These are phyloP conservation scores for Aspergillus vadensis DNA, from an alignment of 2,329 filamentous ascomycete species.

Conservation along the genomic window DNA sequence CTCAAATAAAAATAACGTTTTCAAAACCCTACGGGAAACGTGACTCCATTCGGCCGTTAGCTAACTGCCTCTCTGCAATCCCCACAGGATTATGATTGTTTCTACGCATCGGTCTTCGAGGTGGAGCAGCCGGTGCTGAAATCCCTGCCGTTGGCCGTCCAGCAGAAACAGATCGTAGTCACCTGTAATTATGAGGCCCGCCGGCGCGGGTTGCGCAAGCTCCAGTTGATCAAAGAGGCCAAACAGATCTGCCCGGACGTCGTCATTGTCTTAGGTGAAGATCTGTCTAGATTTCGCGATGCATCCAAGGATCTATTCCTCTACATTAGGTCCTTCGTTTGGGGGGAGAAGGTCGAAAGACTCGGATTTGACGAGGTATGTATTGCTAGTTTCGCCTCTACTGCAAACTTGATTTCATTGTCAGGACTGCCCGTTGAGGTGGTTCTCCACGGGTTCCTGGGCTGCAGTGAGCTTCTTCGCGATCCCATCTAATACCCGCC, in stretches of 20 bases:
- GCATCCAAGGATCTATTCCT: slow-evolving; percentile 78
- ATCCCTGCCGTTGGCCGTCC: slow-evolving; percentile 74
- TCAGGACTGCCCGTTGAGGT: not conserved
- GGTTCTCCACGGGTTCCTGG: not conserved
- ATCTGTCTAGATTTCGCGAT: slow-evolving; percentile 81
- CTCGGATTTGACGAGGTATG: slow-evolving; percentile 88
- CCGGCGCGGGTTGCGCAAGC: slow-evolving; percentile 65
- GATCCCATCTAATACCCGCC: not conserved
- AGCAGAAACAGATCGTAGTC: slow-evolving; percentile 90
- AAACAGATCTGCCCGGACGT: slow-evolving; percentile 78
- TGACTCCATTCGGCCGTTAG: not conserved
- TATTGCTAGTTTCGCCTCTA: not conserved
- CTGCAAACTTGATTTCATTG: not conserved
- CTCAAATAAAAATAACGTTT: not conserved
- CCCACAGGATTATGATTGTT: slow-evolving; percentile 63
- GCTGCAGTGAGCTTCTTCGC: not conserved
- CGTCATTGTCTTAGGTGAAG: slow-evolving; percentile 83
- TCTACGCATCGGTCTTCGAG: slow-evolving; percentile 91
- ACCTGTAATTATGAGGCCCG: slow-evolving; percentile 95
- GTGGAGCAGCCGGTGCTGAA: slow-evolving; percentile 74
- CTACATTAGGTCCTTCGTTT: slow-evolving; percentile 72
- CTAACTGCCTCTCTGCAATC: slow-evolving; percentile 1
- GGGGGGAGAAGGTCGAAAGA: slow-evolving; percentile 76
- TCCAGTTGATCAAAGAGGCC: slow-evolving; percentile 83
- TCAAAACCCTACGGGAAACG: not conserved